Evolutionary conservation across 345 rosid species (phyloP).

Genomic region (Murraya paniculata): DNA sequence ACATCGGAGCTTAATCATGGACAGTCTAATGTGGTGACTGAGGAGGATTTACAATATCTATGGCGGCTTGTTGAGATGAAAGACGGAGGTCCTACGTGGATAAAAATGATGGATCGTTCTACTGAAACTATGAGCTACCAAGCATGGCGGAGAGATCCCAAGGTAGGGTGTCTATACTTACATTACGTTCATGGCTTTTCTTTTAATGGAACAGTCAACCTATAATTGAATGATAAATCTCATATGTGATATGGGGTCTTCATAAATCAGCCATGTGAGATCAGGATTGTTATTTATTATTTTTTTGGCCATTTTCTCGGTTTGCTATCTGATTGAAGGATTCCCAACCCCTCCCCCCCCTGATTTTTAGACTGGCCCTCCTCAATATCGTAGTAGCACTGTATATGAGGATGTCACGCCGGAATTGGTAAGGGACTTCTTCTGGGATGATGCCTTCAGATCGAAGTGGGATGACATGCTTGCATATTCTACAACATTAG

Average conservation of each 20-base stretch:
- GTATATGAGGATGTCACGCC: conserved; percentile 71
- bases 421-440: conserved; percentile 68
- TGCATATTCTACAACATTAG: conserved; percentile 41
- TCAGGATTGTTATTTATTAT: not conserved
- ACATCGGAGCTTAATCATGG: conserved; percentile 32
- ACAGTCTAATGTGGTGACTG: conserved; percentile 43
- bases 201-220: not conserved
- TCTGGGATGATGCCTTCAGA: conserved; percentile 81
- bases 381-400: conserved; percentile 61
- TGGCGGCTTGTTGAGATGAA: conserved; percentile 61
- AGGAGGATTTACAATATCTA: conserved; percentile 59
- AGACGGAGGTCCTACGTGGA: conserved; percentile 78
- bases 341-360: too few species aligned
- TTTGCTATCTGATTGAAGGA: conserved; percentile 2
- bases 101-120: conserved; percentile 70
- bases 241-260: not conserved
- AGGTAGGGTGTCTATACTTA: conserved; percentile 29
- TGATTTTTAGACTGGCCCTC: conserved; percentile 65
- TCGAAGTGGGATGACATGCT: conserved; percentile 86
- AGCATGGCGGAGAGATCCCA: conserved; percentile 76
- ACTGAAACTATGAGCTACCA: conserved; percentile 59
- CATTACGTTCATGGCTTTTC: not conserved
- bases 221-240: not conserved
- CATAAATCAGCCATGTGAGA: not conserved
- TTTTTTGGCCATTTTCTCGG: not conserved